A percentile compares a stretch with the other conserved stretches of the same genome.
phyloP scores from a whole-genome alignment of 169 alveolate species.

The Plasmodium chabaudi region DNA sequence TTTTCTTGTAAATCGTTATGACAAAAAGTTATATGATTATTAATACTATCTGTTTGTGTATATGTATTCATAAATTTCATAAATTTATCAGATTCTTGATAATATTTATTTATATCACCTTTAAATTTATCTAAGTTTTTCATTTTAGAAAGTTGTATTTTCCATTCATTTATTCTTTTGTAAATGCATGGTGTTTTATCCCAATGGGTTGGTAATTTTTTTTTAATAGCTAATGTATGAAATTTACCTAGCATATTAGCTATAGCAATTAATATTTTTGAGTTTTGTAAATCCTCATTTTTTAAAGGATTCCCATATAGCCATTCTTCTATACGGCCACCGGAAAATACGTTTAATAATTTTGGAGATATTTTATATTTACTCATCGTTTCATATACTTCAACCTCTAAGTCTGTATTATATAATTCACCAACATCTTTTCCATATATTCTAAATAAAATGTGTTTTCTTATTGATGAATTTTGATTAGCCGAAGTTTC shows the following conservation, averaged over 20 bases:
- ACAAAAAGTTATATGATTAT: constrained; percentile 82
- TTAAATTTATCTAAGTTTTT: constrained; percentile 47
- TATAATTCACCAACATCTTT: constrained; percentile 81
- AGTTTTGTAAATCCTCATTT: constrained; percentile 76
- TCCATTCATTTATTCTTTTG: constrained; percentile 76
- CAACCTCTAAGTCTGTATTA: constrained; percentile 81
- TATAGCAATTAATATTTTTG: constrained; percentile 78
- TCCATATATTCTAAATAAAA: constrained; percentile 82
- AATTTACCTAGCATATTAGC: constrained; percentile 80
- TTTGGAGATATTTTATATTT: constrained; percentile 82
- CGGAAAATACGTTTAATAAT: constrained; percentile 78
- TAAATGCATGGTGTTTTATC: constrained; percentile 77
- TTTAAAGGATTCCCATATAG: constrained; percentile 84
- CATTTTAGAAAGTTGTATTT: constrained; percentile 24
- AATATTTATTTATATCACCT: constrained; percentile 51
- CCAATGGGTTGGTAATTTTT: constrained; percentile 75
- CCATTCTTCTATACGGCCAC: constrained; percentile 88
- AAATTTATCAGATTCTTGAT: constrained; percentile 56
- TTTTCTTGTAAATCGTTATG: constrained; percentile 88
- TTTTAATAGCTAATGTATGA: constrained; percentile 59
- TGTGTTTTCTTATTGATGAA: constrained; percentile 58
- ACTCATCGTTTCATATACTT: constrained; percentile 83
- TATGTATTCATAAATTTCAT: constrained; percentile 60
- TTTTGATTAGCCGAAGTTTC: constrained; percentile 49
- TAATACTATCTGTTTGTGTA: constrained; percentile 71